Evolutionary conservation across 768 basidiomycete genomes (phyloP).

Genomic region (Exidia glandulosa): DNA sequence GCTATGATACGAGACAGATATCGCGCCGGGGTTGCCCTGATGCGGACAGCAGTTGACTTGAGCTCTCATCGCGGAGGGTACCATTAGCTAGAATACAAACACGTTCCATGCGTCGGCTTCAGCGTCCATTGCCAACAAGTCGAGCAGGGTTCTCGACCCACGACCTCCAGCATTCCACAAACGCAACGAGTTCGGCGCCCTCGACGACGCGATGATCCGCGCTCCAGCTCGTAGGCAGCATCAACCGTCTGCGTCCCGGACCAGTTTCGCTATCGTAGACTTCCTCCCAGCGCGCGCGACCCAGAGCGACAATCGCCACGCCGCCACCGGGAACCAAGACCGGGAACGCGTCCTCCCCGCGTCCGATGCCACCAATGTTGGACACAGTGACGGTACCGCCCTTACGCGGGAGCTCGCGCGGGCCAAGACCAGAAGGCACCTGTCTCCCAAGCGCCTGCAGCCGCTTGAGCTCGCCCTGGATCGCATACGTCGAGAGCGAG

Average conservation of each 20-base stretch:
- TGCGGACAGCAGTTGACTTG: too few relatives aligned
- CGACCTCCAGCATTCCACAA: conserved; percentile 74
- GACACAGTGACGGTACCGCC: conserved; percentile 75
- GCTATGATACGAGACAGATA: too few relatives aligned
- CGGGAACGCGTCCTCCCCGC: conserved; percentile 58
- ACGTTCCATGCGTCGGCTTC: too few relatives aligned
- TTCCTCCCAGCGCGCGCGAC: conserved; percentile 54
- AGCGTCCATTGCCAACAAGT: conserved; percentile 43
- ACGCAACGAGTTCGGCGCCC: conserved; percentile 80
- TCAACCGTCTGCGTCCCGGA: conserved; percentile 37
- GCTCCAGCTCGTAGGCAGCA: conserved; percentile 65
- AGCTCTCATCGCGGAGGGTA: too few relatives aligned
- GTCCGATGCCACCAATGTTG: conserved; percentile 74
- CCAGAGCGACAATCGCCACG: conserved; percentile 75
- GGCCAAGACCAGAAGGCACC: conserved; percentile 50
- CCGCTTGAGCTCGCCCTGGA: conserved; percentile 51
- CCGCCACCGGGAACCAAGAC: conserved; percentile 76
- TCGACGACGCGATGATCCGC: conserved; percentile 84
- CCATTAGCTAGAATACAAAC: conserved; percentile 1
- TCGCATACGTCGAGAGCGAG: conserved; percentile 41
- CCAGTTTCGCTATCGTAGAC: conserved; percentile 54
- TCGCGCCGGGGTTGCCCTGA: too few relatives aligned
- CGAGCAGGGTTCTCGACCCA: conserved; percentile 70
- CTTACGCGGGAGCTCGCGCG: conserved; percentile 57
- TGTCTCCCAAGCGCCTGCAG: conserved; percentile 57